A percentile compares a stretch with the other conserved stretches of the same genome.
phyloP scores from a whole-genome alignment of 139 green algal genomes.

The Chlamydomonas asymmetrica region DNA sequence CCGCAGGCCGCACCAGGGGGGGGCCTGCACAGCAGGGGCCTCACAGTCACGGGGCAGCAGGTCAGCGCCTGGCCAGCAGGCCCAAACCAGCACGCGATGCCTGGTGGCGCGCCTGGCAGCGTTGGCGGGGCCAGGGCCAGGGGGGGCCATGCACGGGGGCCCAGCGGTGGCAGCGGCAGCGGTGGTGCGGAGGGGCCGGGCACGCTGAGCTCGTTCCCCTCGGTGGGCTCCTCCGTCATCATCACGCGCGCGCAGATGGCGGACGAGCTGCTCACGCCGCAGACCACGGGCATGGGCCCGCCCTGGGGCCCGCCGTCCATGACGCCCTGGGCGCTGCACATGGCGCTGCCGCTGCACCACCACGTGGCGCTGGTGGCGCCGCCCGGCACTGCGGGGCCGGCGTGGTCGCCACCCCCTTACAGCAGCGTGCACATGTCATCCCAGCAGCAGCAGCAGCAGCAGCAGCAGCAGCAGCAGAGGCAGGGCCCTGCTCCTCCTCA shows the following conservation, averaged over 20 bases:
- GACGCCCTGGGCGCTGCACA: too few relatives aligned
- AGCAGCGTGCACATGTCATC: too few relatives aligned
- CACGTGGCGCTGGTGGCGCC: too few relatives aligned
- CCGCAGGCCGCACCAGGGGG: too few relatives aligned
- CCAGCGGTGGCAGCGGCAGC: background rate
- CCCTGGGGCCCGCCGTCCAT: too few relatives aligned
- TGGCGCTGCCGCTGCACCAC: too few relatives aligned
- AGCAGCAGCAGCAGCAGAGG: too few relatives aligned
- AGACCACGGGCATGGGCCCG: conserved; percentile 5
- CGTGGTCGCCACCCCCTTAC: too few relatives aligned
- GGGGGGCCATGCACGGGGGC: background rate
- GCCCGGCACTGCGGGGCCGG: too few relatives aligned
- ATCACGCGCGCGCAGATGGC: conserved; percentile 4
- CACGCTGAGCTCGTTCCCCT: background rate
- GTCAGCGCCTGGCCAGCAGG: background rate
- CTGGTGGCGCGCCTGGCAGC: background rate
- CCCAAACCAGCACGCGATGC: background rate
- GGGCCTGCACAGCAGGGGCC: background rate
- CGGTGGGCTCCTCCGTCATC: conserved; percentile 2
- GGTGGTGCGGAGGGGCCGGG: too few relatives aligned
- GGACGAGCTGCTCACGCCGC: conserved; percentile 22
- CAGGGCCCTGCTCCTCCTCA: too few relatives aligned
- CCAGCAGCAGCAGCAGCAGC: too few relatives aligned
- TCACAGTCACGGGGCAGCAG: background rate
- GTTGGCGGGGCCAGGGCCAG: background rate